phyloP scores from a whole-genome alignment of 495 filamentous ascomycete genomes.

The Evernia prunastri region DNA sequence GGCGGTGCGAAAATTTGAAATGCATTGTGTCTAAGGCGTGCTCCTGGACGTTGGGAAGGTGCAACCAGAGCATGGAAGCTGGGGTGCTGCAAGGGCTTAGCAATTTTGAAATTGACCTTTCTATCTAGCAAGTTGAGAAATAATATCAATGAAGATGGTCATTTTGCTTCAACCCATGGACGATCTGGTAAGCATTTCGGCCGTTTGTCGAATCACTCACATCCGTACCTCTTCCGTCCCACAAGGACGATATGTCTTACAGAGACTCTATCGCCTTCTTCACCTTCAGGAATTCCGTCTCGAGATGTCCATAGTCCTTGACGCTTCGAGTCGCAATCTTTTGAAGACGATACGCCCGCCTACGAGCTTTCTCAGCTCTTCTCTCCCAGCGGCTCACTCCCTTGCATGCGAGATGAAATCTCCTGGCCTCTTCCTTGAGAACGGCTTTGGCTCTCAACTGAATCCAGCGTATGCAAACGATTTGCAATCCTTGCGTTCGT shows the following conservation, averaged over 20 bases:
- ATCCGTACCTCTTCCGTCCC: background rate
- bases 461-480: background rate
- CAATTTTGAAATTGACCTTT: too few species aligned
- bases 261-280: background rate
- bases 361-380: background rate
- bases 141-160: background rate
- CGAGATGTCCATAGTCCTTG: background rate
- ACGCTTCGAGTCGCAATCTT: background rate
- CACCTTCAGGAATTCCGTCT: background rate
- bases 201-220: background rate
- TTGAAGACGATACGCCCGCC: background rate
- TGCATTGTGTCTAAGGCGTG: too few species aligned
- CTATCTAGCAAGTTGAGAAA: background rate
- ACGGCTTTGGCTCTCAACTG: background rate
- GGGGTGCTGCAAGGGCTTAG: too few species aligned
- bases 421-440: background rate
- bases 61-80: too few species aligned
- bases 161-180: background rate
- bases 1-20: too few species aligned
- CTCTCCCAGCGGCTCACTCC: background rate
- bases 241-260: background rate
- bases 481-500: background rate
- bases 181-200: background rate
- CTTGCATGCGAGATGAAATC: background rate
- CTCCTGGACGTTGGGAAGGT: too few species aligned